Evolutionary conservation across 2,329 filamentous ascomycete species (phyloP).

Genomic region (Fusarium falciforme): DNA sequence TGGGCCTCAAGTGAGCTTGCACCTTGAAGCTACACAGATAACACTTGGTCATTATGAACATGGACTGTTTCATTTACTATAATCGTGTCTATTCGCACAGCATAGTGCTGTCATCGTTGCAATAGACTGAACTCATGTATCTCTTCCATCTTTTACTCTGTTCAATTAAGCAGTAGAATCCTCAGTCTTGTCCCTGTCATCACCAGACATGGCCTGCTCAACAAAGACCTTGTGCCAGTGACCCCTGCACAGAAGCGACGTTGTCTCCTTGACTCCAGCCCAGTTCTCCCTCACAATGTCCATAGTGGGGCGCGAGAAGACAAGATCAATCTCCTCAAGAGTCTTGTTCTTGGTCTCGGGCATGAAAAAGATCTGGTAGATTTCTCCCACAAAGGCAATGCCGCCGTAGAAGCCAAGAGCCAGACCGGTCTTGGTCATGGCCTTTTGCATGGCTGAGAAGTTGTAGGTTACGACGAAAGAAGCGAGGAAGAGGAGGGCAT

Average conservation of each 20-base stretch:
- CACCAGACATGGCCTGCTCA: slow-evolving; percentile 33
- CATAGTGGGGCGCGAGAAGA: slow-evolving; percentile 72
- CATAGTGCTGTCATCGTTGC: background rate
- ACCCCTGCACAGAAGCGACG: slow-evolving; percentile 37
- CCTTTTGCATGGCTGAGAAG: slow-evolving; percentile 75
- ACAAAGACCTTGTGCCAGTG: slow-evolving; percentile 41
- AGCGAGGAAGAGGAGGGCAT: slow-evolving; percentile 75
- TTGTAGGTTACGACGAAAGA: slow-evolving; percentile 82
- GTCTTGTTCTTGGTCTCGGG: slow-evolving; percentile 77
- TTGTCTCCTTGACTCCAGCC: slow-evolving; percentile 49
- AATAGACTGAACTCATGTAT: no score
- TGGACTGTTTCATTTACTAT: background rate
- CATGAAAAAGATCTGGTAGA: slow-evolving; percentile 82
- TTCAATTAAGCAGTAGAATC: slow-evolving; percentile 11
- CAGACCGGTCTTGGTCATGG: slow-evolving; percentile 75
- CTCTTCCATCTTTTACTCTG: background rate
- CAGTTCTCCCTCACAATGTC: slow-evolving; percentile 71
- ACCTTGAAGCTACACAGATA: background rate
- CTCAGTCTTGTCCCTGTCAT: slow-evolving; percentile 16
- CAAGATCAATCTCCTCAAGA: slow-evolving; percentile 77
- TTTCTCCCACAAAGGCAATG: slow-evolving; percentile 75
- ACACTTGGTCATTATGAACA: background rate
- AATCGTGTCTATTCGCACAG: background rate
- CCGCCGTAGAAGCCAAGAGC: slow-evolving; percentile 79
- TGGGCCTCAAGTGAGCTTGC: background rate